phyloP scores from a whole-genome alignment of 495 filamentous ascomycete species.

The Darksidea phi region DNA sequence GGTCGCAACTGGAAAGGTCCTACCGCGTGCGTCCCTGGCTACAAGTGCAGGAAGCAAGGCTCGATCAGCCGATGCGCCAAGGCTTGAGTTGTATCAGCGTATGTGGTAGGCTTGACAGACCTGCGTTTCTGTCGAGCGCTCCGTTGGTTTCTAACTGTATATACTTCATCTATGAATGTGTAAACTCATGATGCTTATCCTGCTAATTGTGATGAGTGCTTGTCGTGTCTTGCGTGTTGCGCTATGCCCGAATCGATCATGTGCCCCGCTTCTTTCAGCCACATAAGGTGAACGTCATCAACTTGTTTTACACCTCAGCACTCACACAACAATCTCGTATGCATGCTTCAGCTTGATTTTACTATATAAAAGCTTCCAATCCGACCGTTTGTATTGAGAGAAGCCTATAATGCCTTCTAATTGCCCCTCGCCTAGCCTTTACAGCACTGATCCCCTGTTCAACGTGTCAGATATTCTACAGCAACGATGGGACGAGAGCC shows the following conservation, averaged over 20 bases:
- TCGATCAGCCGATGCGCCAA: constrained; percentile 37
- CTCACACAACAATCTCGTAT: too few relatives aligned
- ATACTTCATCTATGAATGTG: too few relatives aligned
- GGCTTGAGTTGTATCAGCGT: not conserved
- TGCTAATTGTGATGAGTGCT: too few relatives aligned
- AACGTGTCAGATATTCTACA: constrained; percentile 14
- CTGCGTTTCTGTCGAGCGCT: not conserved
- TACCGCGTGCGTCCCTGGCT: constrained; percentile 41
- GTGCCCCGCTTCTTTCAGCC: too few relatives aligned
- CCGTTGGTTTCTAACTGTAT: too few relatives aligned
- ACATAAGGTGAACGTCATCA: too few relatives aligned
- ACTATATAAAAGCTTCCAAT: too few relatives aligned
- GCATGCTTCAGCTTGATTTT: too few relatives aligned
- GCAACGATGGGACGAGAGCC: constrained; percentile 26
- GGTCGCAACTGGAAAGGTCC: constrained; percentile 45
- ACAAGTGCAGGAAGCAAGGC: constrained; percentile 43
- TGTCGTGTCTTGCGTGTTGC: too few relatives aligned
- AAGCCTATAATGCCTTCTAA: not conserved
- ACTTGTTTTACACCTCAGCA: not conserved
- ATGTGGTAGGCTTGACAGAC: not conserved
- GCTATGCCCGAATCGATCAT: too few relatives aligned
- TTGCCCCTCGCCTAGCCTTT: not conserved
- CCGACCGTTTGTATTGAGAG: too few relatives aligned
- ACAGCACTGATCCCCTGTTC: not conserved
- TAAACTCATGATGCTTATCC: too few relatives aligned